These are phyloP conservation scores for Saturnispora ahearnii DNA, from an alignment of 805 yeast genomes.

Conservation along the genomic window DNA sequence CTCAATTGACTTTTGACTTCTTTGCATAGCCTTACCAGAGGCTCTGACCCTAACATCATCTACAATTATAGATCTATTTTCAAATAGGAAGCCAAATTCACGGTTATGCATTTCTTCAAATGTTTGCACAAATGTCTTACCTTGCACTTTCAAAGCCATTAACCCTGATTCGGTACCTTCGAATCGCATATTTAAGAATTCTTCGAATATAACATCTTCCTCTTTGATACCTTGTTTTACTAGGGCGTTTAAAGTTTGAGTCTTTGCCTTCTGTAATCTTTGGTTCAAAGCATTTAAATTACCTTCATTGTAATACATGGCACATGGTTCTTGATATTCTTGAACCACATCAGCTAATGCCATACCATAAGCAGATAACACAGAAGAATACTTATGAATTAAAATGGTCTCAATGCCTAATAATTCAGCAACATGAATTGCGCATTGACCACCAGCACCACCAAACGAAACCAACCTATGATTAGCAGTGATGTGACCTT, in stretches of 20 bases:
- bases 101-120: constrained; percentile 50
- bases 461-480: constrained; percentile 81
- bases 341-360: constrained; percentile 78
- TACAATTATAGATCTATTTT: constrained; percentile 44
- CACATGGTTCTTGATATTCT: constrained; percentile 69
- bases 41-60: constrained; percentile 72
- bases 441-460: constrained; percentile 93
- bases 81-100: constrained; percentile 66
- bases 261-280: constrained; percentile 38
- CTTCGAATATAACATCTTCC: constrained; percentile 44
- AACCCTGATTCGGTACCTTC: constrained; percentile 85
- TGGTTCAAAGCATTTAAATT: constrained; percentile 30
- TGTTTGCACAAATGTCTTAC: constrained; percentile 30
- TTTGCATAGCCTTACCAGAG: constrained; percentile 48
- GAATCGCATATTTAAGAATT: constrained; percentile 68
- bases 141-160: constrained; percentile 41
- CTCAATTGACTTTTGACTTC: constrained; percentile 35
- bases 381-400: constrained; percentile 74
- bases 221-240: constrained; percentile 44
- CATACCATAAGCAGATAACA: constrained; percentile 83
- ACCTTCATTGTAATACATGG: constrained; percentile 31
- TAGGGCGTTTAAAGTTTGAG: constrained; percentile 35
- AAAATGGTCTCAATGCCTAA: constrained; percentile 62
- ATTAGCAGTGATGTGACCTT: constrained; percentile 55
- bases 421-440: constrained; percentile 62